Base-by-base conservation (phyloP, 306 rosid species). In the Acmispon strigosus region DNA sequence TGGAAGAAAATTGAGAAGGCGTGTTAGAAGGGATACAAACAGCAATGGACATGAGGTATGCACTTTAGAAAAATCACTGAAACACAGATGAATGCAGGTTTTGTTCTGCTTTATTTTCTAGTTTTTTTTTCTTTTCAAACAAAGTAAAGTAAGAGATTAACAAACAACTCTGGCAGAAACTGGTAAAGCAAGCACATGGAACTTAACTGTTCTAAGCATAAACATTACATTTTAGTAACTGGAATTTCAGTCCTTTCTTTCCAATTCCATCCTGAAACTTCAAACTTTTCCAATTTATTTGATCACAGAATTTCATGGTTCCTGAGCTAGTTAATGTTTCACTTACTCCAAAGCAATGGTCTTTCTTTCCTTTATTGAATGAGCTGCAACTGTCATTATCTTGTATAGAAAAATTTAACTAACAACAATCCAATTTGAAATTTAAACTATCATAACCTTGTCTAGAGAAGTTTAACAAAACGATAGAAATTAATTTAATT, bases 41-140 rank as follows among this genome's bases (percentile, higher is more conserved):
- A 90, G 92, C 80, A 87, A 91, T 72, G 99, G 97, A 17, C 99
- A 95, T 37, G 99, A 95, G 99, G 99, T 95, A 55, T 72, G 72
- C 45, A 32, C 36, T 39, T 74, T n/a, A 15, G 12, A 64, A 50
- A 18, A 52, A 32, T 49, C 22, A 18, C 42, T 32, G n/a, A n/a
- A n/a, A n/a, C n/a, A n/a, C n/a, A n/a, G n/a, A n/a, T n/a, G n/a
- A n/a, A n/a, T n/a, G n/a, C n/a, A n/a, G n/a, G n/a, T n/a, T n/a
- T n/a, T n/a, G 24, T 32, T 32, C 6, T 7, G 0, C 14, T 24
- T 9, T 36, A 13, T 5, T 56, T 66, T 64, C 18, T 13, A 10
- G 29, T 34, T 8, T 53, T 16, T 1, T 1, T 22, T 22, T 22
- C 24, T 2, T 1, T 1, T 22, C 6, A 48, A 22, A 69, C 47